Base-by-base conservation (phyloP, 2,329 filamentous ascomycete genomes). In the Pseudocercospora vitis region DNA sequence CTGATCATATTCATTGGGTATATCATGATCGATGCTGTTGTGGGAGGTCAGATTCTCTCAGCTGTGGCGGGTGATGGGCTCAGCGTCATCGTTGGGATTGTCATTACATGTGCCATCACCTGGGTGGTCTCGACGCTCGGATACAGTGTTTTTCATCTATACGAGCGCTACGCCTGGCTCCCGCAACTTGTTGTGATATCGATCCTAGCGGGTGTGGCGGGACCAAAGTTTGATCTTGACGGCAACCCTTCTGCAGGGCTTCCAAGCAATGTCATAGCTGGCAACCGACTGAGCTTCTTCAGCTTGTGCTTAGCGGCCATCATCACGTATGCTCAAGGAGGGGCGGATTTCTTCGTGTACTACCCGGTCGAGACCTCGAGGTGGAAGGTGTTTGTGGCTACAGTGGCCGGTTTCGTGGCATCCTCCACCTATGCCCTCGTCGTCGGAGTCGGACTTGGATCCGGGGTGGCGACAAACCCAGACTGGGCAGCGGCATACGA, bases 311-410 rank as follows among this genome's bases (percentile, higher is more conserved):
- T 87, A 9, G 83, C 84, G 18, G 80, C 81, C 1, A 81, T 82
- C 6, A 79, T 86, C 49, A 85, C 83, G 1, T 88, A 86, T 66
- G 74, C 80, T 1, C 80, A 82, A 3, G 78, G 79, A 1, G 82
- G 80, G n/a, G 81, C 81, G 0, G 85, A 88, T 66, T 87, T 83
- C 65, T 85, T 86, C 60, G 83, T 86, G 50, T 88, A 86, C 69
- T 85, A 82, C 65, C 79, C 81, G 0, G 74, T 79, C 57, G 68
- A 74, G 57, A 76, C 81, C 9, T 75, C 79, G 12, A 71, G 75
- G 24, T 72, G 71, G 63, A 77, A 77, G 56, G 73, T 86, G 39
- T 86, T 85, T 63, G 59, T 70, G 32, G 75, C 83, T 37, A 84
- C 82, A 0, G 70, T 85, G 50, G 51, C 74, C 1, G 84, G 85